Base-by-base conservation (phyloP, 306 rosid species). In the Biancaea sappan region DNA sequence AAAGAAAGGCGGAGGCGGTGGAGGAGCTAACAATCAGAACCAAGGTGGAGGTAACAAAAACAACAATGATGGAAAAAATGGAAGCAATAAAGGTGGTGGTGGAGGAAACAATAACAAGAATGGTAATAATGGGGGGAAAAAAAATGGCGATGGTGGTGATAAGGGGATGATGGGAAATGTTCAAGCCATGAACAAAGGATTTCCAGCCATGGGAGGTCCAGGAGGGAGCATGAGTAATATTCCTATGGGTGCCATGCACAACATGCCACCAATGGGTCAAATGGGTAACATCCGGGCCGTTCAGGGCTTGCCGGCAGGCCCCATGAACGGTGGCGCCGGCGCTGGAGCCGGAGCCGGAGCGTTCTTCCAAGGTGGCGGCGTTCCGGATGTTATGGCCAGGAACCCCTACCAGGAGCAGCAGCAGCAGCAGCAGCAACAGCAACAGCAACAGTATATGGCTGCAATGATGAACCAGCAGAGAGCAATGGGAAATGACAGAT, bases 391-490 rank as follows among this genome's bases (percentile, higher is more conserved):
- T 13, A 81, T 85, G 85, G 40, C 83, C 0, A 91, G 89, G 3
- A 83, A 92, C 46, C 88, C 94, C 0, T 82, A 84, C 77, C 86
- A 81, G 3, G 93, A 83, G 15, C 87, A 83, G 66, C 66, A 60
- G 15, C 58, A 52, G 4, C 62, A 56, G n/a, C n/a, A n/a, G n/a
- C n/a, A n/a, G 48, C 48, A 43, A 3, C 48, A 43, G 9, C 48
- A 43, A 5, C 48, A 43, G 15, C 86, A 83, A 54, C 96, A 88
- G 25, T 82, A 79, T 64, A 37, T 90, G 80, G 84, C 90, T 9
- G 90, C 90, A 6, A 64, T 88, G 85, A 88, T 90, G 94, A 88
- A 88, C 81, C 96, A 92, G 72, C 96, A 83, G 74, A 64, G 86
- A 2, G 83, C 72, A 14, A 84, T 81, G 75, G 91, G 86, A 8